Evolutionary conservation across 768 basidiomycete species (phyloP).

Genomic region (Clavaria fumosa): DNA sequence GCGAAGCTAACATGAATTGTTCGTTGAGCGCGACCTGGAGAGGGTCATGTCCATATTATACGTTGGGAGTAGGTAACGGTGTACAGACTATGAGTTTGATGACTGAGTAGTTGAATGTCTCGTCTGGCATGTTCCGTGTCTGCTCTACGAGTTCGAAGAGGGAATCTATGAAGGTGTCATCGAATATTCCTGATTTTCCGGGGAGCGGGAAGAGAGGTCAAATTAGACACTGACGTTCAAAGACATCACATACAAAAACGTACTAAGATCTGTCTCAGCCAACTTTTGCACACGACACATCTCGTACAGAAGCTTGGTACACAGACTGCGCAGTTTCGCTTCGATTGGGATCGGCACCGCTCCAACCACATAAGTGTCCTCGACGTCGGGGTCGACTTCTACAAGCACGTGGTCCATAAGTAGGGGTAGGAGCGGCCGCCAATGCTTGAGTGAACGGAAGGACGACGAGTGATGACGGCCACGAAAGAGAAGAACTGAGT

Average conservation of each 20-base stretch:
- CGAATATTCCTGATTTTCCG: conserved; percentile 69
- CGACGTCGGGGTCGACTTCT: conserved; percentile 65
- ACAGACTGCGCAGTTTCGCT: conserved; percentile 58
- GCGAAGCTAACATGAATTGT: conserved; percentile 90
- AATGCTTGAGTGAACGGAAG: conserved; percentile 68
- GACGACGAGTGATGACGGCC: conserved; percentile 56
- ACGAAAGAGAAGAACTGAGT: conserved; percentile 59
- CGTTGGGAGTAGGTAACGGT: neutral
- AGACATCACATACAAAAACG: conserved; percentile 16
- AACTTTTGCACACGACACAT: conserved; percentile 85
- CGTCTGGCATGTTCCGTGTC: conserved; percentile 76
- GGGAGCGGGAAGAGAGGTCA: neutral
- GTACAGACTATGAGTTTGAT: conserved; percentile 85
- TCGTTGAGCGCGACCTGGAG: conserved; percentile 82
- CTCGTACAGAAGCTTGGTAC: conserved; percentile 74
- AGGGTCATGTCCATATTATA: neutral
- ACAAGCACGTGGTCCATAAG: conserved; percentile 75
- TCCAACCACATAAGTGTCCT: conserved; percentile 34
- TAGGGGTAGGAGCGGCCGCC: conserved; percentile 67
- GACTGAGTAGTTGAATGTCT: conserved; percentile 87
- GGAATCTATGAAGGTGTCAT: conserved; percentile 72
- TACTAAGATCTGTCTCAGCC: conserved; percentile 63
- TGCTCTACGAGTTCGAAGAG: conserved; percentile 90
- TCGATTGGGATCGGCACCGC: conserved; percentile 61
- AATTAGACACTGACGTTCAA: neutral